These are phyloP conservation scores for Hypoxylon rickii DNA, from an alignment of 495 filamentous ascomycete species.

Conservation along the genomic window DNA sequence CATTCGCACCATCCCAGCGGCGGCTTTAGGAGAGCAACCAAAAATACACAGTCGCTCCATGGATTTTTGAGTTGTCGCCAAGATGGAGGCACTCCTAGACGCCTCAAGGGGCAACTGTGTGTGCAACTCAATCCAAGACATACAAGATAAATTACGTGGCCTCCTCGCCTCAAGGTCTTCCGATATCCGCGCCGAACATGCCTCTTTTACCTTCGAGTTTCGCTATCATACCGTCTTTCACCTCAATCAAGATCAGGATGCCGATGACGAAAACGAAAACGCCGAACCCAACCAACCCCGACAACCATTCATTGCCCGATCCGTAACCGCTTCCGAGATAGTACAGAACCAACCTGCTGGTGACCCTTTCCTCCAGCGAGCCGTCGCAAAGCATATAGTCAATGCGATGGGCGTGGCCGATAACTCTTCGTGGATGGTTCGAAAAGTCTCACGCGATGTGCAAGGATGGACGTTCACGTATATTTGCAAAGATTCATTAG, in stretches of 20 bases:
- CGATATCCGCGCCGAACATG: conserved; percentile 46
- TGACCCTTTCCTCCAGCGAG: conserved; percentile 48
- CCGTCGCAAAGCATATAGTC: conserved; percentile 48
- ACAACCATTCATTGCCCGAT: conserved; percentile 22
- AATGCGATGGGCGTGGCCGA: conserved; percentile 43
- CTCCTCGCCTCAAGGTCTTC: conserved; percentile 41
- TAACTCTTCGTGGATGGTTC: conserved; percentile 48
- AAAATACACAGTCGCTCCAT: background rate
- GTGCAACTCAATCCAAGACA: conserved; percentile 46
- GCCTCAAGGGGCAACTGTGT: conserved; percentile 36
- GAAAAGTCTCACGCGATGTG: conserved; percentile 43
- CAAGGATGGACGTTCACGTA: conserved; percentile 55
- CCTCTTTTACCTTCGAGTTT: conserved; percentile 46
- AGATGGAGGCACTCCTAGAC: conserved; percentile 46
- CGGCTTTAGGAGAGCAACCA: background rate
- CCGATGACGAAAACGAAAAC: conserved; percentile 35
- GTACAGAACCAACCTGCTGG: conserved; percentile 49
- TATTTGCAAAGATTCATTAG: conserved; percentile 53
- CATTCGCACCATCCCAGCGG: conserved; percentile 9
- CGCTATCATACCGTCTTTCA: conserved; percentile 42
- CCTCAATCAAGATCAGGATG: conserved; percentile 40
- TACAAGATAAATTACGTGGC: conserved; percentile 44
- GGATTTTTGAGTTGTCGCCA: conserved; percentile 1
- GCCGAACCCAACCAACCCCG: conserved; percentile 35
- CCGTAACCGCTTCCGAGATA: conserved; percentile 41